Percentiles rank a stretch among this genome's conserved stretches.
These are phyloP conservation scores for Lolium multiflorum DNA, from an alignment of 176 grass and related monocot species.

Conservation along the genomic window DNA sequence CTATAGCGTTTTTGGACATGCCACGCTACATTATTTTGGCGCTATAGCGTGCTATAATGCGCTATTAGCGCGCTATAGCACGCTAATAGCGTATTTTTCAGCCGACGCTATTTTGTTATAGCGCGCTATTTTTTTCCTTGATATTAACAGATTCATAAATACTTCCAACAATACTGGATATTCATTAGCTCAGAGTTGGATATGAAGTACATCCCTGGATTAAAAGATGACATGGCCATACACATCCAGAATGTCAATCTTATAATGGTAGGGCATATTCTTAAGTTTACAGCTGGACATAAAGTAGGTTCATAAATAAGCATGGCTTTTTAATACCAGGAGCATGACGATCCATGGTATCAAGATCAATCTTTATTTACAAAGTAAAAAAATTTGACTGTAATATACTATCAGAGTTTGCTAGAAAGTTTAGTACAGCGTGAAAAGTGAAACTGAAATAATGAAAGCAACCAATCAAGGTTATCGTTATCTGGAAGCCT, in stretches of 20 bases:
- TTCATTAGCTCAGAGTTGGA: neutral
- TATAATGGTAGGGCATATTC: neutral
- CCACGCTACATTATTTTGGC: no score
- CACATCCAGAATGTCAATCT: neutral
- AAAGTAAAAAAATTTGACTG: neutral
- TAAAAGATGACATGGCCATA: neutral
- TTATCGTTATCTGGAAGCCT: neutral
- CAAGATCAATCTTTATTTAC: neutral
- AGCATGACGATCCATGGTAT: neutral
- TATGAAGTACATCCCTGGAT: slow-evolving; percentile 5
- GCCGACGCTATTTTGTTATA: no score
- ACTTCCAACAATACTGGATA: neutral
- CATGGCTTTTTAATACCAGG: neutral
- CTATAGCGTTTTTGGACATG: no score
- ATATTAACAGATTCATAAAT: slow-evolving; percentile 16
- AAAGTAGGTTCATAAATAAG: slow-evolving; percentile 1
- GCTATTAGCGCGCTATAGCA: no score
- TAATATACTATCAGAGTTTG: neutral
- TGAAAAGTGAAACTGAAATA: neutral
- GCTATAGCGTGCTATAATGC: no score
- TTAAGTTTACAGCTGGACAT: neutral
- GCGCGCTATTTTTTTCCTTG: no score
- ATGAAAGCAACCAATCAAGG: neutral
- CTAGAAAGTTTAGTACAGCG: neutral
- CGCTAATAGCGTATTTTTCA: no score